Evolutionary conservation across 2,329 filamentous ascomycete genomes (phyloP).

Genomic region (Neoarthrinium moseri): DNA sequence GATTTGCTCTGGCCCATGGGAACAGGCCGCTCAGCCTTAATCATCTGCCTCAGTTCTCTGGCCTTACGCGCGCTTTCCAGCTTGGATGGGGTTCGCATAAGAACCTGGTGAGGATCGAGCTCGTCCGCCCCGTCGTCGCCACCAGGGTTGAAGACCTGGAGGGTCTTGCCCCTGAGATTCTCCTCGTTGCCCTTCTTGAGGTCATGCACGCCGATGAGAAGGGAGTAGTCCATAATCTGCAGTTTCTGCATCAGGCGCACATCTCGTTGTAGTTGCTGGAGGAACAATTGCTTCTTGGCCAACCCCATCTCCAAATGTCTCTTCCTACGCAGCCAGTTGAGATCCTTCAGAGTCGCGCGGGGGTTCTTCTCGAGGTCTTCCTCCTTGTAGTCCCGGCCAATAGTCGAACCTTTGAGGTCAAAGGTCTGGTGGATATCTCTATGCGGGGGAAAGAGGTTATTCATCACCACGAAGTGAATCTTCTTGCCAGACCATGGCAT

Average conservation of each 20-base stretch:
- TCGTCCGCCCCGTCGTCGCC: constrained; percentile 65
- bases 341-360: constrained; percentile 88
- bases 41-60: constrained; percentile 84
- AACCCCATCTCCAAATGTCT: constrained; percentile 85
- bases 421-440: constrained; percentile 97
- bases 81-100: constrained; percentile 90
- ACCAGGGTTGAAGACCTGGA: constrained; percentile 91
- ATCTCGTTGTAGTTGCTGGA: constrained; percentile 85
- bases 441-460: constrained; percentile 97
- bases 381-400: constrained; percentile 88
- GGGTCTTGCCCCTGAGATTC: constrained; percentile 82
- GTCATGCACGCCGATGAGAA: constrained; percentile 93
- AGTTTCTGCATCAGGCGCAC: constrained; percentile 82
- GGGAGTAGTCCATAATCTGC: constrained; percentile 98
- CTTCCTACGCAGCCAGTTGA: constrained; percentile 91
- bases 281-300: constrained; percentile 81
- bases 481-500: constrained; percentile 91
- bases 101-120: constrained; percentile 56
- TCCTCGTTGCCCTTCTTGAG: constrained; percentile 89
- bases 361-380: constrained; percentile 87
- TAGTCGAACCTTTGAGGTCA: constrained; percentile 93
- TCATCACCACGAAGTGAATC: constrained; percentile 99
- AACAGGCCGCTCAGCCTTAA: constrained; percentile 90
- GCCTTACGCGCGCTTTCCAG: constrained; percentile 89
- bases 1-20: constrained; percentile 80